phyloP scores from a whole-genome alignment of 2,329 filamentous ascomycete species.

The Atkinsonella hypoxylon region DNA sequence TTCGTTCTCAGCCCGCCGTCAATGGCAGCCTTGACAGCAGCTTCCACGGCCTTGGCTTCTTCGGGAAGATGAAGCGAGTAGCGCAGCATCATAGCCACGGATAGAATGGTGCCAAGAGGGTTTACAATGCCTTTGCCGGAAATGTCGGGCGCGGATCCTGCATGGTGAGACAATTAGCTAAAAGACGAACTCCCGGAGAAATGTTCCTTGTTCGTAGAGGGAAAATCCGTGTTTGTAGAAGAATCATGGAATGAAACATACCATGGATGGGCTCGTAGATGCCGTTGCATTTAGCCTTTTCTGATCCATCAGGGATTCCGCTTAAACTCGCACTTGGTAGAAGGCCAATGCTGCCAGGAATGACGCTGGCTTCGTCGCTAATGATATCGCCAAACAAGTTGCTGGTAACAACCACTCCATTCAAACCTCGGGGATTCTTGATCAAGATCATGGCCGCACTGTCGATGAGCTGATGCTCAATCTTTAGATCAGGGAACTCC shows the following conservation, averaged over 20 bases:
- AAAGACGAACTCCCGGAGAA: not conserved
- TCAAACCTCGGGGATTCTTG: constrained; percentile 79
- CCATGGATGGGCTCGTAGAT: constrained; percentile 73
- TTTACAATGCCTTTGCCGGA: constrained; percentile 50
- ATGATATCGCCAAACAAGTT: constrained; percentile 92
- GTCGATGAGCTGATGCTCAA: constrained; percentile 87
- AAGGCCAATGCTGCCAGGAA: constrained; percentile 32
- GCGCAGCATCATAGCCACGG: constrained; percentile 86
- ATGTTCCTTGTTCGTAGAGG: too few species aligned
- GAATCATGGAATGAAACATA: not conserved
- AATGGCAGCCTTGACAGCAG: constrained; percentile 59
- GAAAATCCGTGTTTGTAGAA: too few species aligned
- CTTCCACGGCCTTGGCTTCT: constrained; percentile 51
- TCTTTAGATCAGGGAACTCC: constrained; percentile 78
- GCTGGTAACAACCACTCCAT: constrained; percentile 83
- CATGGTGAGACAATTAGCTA: not conserved
- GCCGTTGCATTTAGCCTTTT: constrained; percentile 40
- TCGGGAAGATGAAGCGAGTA: constrained; percentile 54
- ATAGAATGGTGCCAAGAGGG: constrained; percentile 83
- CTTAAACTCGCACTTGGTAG: constrained; percentile 33
- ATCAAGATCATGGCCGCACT: constrained; percentile 94
- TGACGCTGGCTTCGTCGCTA: constrained; percentile 74
- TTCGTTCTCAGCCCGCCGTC: constrained; percentile 64
- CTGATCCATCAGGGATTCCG: constrained; percentile 21
- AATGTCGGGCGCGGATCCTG: constrained; percentile 55